Base-by-base conservation (phyloP, 371 early-diverging fungal genomes). In the Nematocida ausubeli region DNA sequence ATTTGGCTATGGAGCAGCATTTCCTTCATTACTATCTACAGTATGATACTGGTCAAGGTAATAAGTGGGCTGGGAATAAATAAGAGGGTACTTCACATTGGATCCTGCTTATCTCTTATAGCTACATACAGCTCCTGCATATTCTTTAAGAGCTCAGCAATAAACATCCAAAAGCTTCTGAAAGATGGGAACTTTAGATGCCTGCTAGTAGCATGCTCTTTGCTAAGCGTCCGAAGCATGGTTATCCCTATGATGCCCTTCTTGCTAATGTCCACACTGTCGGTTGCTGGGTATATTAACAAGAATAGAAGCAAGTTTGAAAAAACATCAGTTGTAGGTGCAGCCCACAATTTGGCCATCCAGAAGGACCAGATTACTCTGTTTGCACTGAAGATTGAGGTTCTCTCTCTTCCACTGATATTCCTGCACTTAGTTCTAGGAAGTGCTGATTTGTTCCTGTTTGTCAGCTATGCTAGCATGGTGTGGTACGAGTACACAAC, bases 401-500 rank as follows among this genome's bases (percentile, higher is more conserved):
- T 69, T 9, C 47, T 81, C 26, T 51, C 65, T 47, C 56, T 81
- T 54, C 70, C 81, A 19, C 52, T 83, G 9, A 40, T 66, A 16
- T 34, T 80, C 9, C 14, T 83, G 47, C 63, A 79, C 69, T 60
- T 81, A 22, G 32, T 82, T 14, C 22, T 58, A n/a, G 71, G 80
- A 54, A 65, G 30, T 32, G 57, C 80, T 19, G 67, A 68, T 40
- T 50, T 80, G 14, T 68, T 68, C 22, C 65, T 69, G 7, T 32
- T 82, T 22, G 56, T 82, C 2, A 54, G 71, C 14, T 80, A 79
- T 56, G 26, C 64, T 12, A 63, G 69, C 12, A 78, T 84, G 60
- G 68, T 80, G 42, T 81, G 85, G 60, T 78, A 72, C 47, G 82
- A 84, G 69, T 84, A 82, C 70, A 67, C 44, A 24, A 80, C 56